Conservation (phyloP, 2,329 filamentous ascomycete genomes). For the Trichoderma cornu-damae region DNA sequence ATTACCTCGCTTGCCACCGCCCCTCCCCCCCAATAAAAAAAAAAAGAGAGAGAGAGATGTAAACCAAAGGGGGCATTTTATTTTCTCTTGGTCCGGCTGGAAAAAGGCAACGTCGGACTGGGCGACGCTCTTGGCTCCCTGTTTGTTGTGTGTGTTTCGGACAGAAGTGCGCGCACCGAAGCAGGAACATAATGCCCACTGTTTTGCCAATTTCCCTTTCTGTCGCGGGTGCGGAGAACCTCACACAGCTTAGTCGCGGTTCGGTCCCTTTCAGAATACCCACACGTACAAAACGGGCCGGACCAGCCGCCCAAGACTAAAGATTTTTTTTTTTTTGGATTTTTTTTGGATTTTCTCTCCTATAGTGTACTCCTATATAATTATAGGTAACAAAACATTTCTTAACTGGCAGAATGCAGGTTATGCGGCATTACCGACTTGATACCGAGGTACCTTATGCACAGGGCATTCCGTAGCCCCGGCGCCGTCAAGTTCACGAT, state of each 20-base stretch:
- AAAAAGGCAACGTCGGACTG: no score
- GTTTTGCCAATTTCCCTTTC: conserved; percentile 13
- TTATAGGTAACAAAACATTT: no score
- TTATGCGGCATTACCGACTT: conserved; percentile 1
- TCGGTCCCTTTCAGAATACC: conserved; percentile 9
- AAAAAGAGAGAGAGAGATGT: no score
- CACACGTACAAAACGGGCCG: conserved; percentile 16
- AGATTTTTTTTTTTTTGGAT: no score
- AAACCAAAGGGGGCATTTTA: no score
- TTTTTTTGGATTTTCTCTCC: no score
- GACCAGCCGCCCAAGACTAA: conserved; percentile 9
- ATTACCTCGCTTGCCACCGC: neutral
- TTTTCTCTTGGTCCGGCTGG: no score
- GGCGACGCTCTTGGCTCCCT: no score
- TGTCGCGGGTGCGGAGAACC: conserved; percentile 14
- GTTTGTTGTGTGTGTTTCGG: neutral
- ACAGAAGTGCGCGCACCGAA: neutral
- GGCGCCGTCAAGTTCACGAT: neutral
- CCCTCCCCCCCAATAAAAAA: no score
- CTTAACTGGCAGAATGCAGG: no score
- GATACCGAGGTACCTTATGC: no score
- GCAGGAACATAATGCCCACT: neutral
- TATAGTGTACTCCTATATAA: no score
- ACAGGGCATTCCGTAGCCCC: neutral
- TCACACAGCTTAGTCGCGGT: conserved; percentile 5